phyloP scores from a whole-genome alignment of 2,329 filamentous ascomycete species.

The Pseudogymnoascus sp. region DNA sequence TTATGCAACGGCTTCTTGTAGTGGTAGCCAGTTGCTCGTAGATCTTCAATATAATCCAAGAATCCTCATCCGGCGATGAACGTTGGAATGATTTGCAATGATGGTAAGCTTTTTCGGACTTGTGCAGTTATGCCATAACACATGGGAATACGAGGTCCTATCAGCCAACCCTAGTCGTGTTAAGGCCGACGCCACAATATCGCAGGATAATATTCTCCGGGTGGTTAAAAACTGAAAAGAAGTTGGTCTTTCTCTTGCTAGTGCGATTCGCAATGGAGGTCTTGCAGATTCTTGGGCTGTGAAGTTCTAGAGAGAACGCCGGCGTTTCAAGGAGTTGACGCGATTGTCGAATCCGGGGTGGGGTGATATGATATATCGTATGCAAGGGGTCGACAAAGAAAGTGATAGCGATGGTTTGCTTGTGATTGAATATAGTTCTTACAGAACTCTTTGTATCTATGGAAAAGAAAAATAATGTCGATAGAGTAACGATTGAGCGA shows the following conservation, averaged over 20 bases:
- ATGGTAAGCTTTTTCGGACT: background rate
- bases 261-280: background rate
- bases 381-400: background rate
- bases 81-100: background rate
- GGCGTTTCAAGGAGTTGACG: background rate
- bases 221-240: background rate
- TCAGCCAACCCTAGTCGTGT: background rate
- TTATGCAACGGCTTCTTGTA: background rate
- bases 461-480: background rate
- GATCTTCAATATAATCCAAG: constrained; percentile 3
- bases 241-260: background rate
- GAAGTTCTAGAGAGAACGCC: background rate
- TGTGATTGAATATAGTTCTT: background rate
- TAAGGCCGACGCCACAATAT: background rate
- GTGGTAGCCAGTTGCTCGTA: background rate
- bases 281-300: background rate
- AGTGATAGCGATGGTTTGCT: background rate
- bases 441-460: background rate
- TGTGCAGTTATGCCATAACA: background rate
- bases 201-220: background rate
- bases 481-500: background rate
- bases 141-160: background rate
- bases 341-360: background rate
- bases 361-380: background rate
- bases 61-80: background rate